Percentiles rank a stretch among this genome's conserved stretches.
Conservation (phyloP, 345 rosid species). For the Hibiscus tridactylites region DNA sequence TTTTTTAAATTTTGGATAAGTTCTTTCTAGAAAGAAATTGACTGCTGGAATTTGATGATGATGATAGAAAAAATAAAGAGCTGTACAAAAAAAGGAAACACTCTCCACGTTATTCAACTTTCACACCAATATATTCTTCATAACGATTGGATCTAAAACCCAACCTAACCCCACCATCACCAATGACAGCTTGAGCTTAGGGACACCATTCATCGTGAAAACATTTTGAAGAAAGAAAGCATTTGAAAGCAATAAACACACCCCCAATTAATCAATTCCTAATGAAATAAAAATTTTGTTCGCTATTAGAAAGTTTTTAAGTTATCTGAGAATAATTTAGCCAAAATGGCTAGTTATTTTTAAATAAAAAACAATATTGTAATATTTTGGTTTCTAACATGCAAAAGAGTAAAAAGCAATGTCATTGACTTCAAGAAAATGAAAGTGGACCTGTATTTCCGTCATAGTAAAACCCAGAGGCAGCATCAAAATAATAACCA, state of each 20-base stretch:
- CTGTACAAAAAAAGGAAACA: background rate
- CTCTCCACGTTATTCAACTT: background rate
- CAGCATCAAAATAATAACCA: constrained; percentile 97
- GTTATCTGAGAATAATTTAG: background rate
- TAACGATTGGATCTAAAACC: background rate
- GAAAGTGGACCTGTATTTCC: constrained; percentile 69
- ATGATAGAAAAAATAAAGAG: no score
- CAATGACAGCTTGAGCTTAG: background rate
- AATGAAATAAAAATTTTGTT: background rate
- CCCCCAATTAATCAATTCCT: background rate
- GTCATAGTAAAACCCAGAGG: constrained; percentile 95
- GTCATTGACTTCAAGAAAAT: background rate
- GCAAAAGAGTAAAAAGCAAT: background rate
- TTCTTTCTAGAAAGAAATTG: background rate
- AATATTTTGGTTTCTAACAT: background rate
- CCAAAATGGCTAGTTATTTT: background rate
- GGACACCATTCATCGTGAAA: background rate
- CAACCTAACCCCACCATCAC: background rate
- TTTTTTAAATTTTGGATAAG: background rate
- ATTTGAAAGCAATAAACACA: background rate
- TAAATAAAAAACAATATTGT: background rate
- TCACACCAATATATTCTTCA: background rate
- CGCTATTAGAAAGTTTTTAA: background rate
- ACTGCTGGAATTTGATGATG: background rate
- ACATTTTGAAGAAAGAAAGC: background rate